phyloP scores from a whole-genome alignment of 257 asterid genomes.

The Solanum chilense region DNA sequence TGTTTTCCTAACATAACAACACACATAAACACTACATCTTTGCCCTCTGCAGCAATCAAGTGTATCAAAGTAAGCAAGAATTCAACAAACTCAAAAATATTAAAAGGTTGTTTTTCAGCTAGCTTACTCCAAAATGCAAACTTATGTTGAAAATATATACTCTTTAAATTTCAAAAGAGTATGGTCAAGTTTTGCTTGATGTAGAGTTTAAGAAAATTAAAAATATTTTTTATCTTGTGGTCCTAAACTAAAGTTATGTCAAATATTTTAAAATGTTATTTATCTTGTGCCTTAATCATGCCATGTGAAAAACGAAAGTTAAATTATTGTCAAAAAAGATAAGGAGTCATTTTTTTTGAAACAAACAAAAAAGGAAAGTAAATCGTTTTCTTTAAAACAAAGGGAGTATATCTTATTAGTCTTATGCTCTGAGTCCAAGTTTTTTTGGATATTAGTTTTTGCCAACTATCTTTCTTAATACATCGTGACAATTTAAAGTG shows the following conservation, averaged over 20 bases:
- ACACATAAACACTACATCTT: background rate
- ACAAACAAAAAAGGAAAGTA: too few relatives aligned
- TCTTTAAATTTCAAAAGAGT: too few relatives aligned
- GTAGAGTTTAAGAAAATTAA: too few relatives aligned
- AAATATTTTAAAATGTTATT: too few relatives aligned
- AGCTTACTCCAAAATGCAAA: background rate
- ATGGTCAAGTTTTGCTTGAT: too few relatives aligned
- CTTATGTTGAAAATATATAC: background rate
- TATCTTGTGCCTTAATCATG: too few relatives aligned
- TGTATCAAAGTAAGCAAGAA: background rate
- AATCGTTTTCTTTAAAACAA: too few relatives aligned
- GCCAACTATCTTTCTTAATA: background rate
- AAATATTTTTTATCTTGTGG: too few relatives aligned
- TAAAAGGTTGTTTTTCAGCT: background rate
- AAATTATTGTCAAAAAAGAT: too few relatives aligned
- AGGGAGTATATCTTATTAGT: background rate
- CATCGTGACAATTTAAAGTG: background rate
- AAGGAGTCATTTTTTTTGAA: too few relatives aligned
- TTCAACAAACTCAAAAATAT: background rate
- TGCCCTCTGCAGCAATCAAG: background rate
- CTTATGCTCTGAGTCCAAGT: slow-evolving; percentile 12
- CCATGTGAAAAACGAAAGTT: too few relatives aligned
- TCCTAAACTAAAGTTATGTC: too few relatives aligned
- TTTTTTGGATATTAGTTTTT: background rate
- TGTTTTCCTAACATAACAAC: background rate